Base-by-base conservation (phyloP, 1,139 yeast genomes). In the Pichia sp. region DNA sequence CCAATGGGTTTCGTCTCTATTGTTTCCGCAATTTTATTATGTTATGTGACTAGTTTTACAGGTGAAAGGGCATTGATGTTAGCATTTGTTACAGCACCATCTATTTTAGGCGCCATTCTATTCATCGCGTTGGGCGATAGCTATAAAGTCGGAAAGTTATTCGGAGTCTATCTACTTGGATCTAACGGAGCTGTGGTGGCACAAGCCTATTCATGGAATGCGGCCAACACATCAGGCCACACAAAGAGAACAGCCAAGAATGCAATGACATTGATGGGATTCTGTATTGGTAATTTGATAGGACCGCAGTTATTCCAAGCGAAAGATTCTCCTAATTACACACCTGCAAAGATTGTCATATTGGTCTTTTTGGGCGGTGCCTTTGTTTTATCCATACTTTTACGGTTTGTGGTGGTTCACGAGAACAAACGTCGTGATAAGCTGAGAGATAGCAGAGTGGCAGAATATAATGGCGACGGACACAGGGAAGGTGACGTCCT, bases 211-310 rank as follows among this genome's bases (percentile, higher is more conserved):
- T 67, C 76, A 6, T 62, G 67, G 46, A 62, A 74, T 44, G 66
- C 79, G 17, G 67, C 76, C 6, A 84, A 84, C 58, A 76, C 80
- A 6, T 83, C 89, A 3, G 93, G 91, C n/a, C 52, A 53, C 45
- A 55, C 62, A 24, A 59, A 58, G 40, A 59, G 56, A 45, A 46
- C 77, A 39, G 76, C 81, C 9, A 75, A 77, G 30, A 81, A 77
- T 61, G 85, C 85, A 2, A 61, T 79, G 36, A 73, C 75, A 35
- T 73, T 84, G 63, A 69, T 83, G 41, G 60, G 53, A 0, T 83
- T 79, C 59, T 79, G 85, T 56, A 75, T 77, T 24, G 89, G 94
- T 18, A 76, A 74, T 59, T 58, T 76, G 45, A 62, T 72, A 44
- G 81, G 81, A 0, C 77, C 78, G 4, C 78, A 73, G 52, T 70